A percentile compares a stretch with the other conserved stretches of the same genome.
Evolutionary conservation across 2,329 filamentous ascomycete genomes (phyloP).

Genomic region (Neopestalotiopsis sp.): DNA sequence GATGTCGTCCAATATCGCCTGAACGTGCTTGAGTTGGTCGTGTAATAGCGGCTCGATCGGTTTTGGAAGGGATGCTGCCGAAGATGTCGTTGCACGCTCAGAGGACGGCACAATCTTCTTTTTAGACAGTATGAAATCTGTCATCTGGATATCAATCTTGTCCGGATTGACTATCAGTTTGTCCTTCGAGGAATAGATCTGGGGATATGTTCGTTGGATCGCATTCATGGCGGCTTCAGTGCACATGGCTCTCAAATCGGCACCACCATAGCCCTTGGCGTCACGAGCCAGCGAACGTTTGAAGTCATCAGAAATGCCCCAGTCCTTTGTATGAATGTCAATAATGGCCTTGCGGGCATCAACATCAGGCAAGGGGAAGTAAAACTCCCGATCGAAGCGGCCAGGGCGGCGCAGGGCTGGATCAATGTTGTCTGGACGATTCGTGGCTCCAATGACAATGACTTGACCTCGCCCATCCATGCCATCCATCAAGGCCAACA

Average conservation of each 20-base stretch:
- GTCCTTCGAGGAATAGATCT: conserved; percentile 90
- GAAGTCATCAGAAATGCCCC: conserved; percentile 81
- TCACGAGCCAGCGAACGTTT: conserved; percentile 83
- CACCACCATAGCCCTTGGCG: conserved; percentile 96
- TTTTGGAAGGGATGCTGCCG: conserved; percentile 79
- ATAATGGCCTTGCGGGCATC: conserved; percentile 84
- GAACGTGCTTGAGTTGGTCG: conserved; percentile 72
- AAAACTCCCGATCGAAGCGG: conserved; percentile 96
- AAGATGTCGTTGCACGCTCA: conserved; percentile 84
- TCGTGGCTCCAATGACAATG: conserved; percentile 98
- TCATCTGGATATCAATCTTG: conserved; percentile 84
- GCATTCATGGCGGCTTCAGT: conserved; percentile 96
- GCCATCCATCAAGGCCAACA: conserved; percentile 94
- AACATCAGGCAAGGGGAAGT: conserved; percentile 88
- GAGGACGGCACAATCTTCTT: conserved; percentile 97
- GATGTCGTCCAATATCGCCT: conserved; percentile 72
- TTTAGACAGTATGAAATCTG: conserved; percentile 96
- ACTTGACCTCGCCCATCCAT: conserved; percentile 99
- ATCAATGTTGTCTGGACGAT: conserved; percentile 94
- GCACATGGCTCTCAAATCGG: conserved; percentile 89
- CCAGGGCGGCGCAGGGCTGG: conserved; percentile 93
- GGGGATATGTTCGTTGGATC: conserved; percentile 92
- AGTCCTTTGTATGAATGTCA: conserved; percentile 93
- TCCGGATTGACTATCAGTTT: conserved; percentile 88
- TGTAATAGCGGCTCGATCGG: conserved; percentile 82